phyloP scores from a whole-genome alignment of 345 rosid species.

The Firmiana major region DNA sequence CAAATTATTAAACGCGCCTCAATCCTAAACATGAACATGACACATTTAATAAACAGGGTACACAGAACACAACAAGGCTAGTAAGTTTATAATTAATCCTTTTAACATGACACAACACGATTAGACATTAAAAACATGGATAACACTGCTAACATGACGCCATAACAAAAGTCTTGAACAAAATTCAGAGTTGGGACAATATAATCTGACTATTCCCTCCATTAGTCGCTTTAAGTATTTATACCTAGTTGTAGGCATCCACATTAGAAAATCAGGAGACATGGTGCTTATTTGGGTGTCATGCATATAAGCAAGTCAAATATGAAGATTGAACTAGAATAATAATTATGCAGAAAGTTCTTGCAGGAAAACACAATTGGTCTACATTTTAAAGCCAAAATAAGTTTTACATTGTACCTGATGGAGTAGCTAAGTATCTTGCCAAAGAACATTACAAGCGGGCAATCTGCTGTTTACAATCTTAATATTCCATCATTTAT shows the following conservation, averaged over 20 bases:
- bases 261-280: background rate
- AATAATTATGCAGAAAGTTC: background rate
- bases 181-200: background rate
- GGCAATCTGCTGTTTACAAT: background rate
- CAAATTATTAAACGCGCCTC: no score
- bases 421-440: background rate
- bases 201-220: background rate
- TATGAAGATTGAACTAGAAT: background rate
- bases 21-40: no score
- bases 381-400: background rate
- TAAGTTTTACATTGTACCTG: background rate
- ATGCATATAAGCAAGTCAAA: background rate
- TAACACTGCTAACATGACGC: background rate
- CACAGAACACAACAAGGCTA: no score
- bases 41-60: no score
- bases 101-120: no score
- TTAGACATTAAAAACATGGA: no score
- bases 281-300: background rate
- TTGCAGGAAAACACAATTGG: background rate
- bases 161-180: background rate
- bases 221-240: background rate
- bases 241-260: background rate
- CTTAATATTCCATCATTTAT: background rate
- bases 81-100: no score
- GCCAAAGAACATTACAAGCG: background rate